These are phyloP conservation scores for Ceratorhiza oryzae-sativae DNA, from an alignment of 1,284 basidiomycete species.

Conservation along the genomic window DNA sequence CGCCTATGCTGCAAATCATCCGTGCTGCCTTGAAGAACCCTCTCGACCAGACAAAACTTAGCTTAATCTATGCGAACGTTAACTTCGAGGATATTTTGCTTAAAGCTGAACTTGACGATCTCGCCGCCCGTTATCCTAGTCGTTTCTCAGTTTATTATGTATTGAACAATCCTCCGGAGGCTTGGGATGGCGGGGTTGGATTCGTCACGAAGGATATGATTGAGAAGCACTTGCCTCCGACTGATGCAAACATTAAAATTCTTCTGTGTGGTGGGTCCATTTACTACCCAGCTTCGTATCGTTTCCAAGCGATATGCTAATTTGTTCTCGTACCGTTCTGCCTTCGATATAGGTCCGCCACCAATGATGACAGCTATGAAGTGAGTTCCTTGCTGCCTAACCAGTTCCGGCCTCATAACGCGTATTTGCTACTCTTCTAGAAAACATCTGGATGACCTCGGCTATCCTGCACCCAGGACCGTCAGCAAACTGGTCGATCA, in stretches of 20 bases:
- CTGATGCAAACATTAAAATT: constrained; percentile 75
- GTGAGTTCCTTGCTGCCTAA: constrained; percentile 58
- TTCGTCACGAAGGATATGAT: constrained; percentile 97
- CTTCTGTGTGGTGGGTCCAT: constrained; percentile 76
- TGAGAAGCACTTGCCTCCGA: constrained; percentile 71
- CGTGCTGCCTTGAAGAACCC: constrained; percentile 87
- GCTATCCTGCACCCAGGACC: constrained; percentile 86
- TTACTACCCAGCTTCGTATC: neutral
- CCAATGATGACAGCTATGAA: constrained; percentile 99
- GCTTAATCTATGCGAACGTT: constrained; percentile 96
- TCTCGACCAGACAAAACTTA: constrained; percentile 79
- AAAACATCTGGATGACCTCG: constrained; percentile 87
- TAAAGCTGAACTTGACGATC: constrained; percentile 83
- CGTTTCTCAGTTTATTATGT: constrained; percentile 90
- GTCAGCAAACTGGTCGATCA: constrained; percentile 93
- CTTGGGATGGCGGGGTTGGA: constrained; percentile 88
- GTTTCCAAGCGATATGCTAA: neutral
- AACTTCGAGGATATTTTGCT: constrained; percentile 87
- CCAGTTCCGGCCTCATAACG: constrained; percentile 5
- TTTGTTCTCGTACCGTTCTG: constrained; percentile 38
- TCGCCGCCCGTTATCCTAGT: constrained; percentile 69
- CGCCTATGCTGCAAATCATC: constrained; percentile 98
- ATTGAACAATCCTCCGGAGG: constrained; percentile 88
- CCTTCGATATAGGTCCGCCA: constrained; percentile 70
- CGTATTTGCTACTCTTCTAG: constrained; percentile 52